Evolutionary conservation across 2,329 filamentous ascomycete genomes (phyloP), one percentile per base, ranked within the genome.

Genomic region (Emmonsia crescens): DNA sequence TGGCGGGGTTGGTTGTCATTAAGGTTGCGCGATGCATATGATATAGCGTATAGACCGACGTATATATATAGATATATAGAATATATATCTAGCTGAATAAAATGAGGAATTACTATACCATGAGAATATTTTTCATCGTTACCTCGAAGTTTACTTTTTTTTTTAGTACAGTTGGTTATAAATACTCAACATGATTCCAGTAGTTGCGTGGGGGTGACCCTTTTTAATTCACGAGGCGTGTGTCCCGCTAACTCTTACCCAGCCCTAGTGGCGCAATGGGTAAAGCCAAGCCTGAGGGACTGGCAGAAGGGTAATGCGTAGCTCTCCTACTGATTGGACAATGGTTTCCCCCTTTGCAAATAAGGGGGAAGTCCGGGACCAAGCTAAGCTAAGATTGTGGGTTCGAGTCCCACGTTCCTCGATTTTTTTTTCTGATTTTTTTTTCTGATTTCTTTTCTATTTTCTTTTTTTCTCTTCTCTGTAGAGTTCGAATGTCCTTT

Each of bases 301-400:
- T 64, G 63, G 63, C 63, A 64, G 63, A 64, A 64, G 61, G 63
- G 63, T 64, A 64, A 64, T 64, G 63, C 63, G 63, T 64, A 64
- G 63, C 63, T 64, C 63, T 64, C 63, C 63, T 64, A 64, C 42
- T 60, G 54, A 59, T 62, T 62, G 61, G 56, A 29, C 49, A 27
- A 46, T 54, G 54, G 49, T 49, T 33, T 62, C 19, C 31, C 31
- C 1, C 46, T 5, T 27, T 9, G 44, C n/a, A 16, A n/a, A 49
- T 14, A 5, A 5, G 29, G 46, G 36, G 48, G 29, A 54, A 51
- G 36, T 54, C 55, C 57, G 38, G 54, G 54, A 57, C 54, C 62
- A 57, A 57, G 54, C 54, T 57, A 63, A 59, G 64, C 64, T 65
- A 65, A 65, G 64, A 65, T 65, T 65, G 64, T 65, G 64, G 64